A percentile compares a stretch with the other conserved stretches of the same genome.
Evolutionary conservation across 306 rosid species (phyloP).

Genomic region (Rosa chinensis): DNA sequence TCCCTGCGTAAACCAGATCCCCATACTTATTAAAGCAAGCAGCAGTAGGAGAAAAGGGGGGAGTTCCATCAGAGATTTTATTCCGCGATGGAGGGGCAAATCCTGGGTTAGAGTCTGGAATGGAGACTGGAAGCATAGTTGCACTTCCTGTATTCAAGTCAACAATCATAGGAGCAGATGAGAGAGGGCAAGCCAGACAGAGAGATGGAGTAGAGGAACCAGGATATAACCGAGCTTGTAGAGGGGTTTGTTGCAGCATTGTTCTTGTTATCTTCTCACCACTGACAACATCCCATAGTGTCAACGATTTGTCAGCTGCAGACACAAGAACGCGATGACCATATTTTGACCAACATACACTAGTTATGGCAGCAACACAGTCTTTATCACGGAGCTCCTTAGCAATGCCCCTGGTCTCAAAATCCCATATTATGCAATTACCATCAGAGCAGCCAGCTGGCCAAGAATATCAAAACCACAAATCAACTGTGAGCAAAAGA

Average conservation of each 20-base stretch:
- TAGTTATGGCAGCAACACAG: conserved; percentile 63
- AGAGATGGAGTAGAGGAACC: conserved; percentile 79
- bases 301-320: conserved; percentile 85
- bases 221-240: conserved; percentile 91
- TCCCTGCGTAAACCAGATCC: conserved; percentile 80
- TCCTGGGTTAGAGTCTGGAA: conserved; percentile 53
- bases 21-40: conserved; percentile 91
- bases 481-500: conserved; percentile 23
- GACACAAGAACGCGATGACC: conserved; percentile 78
- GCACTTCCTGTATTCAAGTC: conserved; percentile 72
- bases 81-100: conserved; percentile 55
- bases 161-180: conserved; percentile 90
- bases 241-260: conserved; percentile 71
- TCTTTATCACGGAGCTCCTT: conserved; percentile 81
- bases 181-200: conserved; percentile 93
- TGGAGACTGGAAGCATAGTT: conserved; percentile 66
- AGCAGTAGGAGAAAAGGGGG: conserved; percentile 82
- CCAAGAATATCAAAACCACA: conserved; percentile 31
- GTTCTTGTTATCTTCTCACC: conserved; percentile 65
- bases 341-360: conserved; percentile 73
- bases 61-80: conserved; percentile 72
- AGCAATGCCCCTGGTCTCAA: conserved; percentile 89
- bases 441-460: conserved; percentile 98
- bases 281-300: conserved; percentile 76
- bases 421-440: conserved; percentile 93